Evolutionary conservation across 106 monocot genomes (phyloP).

Genomic region (Agapanthus africanus): DNA sequence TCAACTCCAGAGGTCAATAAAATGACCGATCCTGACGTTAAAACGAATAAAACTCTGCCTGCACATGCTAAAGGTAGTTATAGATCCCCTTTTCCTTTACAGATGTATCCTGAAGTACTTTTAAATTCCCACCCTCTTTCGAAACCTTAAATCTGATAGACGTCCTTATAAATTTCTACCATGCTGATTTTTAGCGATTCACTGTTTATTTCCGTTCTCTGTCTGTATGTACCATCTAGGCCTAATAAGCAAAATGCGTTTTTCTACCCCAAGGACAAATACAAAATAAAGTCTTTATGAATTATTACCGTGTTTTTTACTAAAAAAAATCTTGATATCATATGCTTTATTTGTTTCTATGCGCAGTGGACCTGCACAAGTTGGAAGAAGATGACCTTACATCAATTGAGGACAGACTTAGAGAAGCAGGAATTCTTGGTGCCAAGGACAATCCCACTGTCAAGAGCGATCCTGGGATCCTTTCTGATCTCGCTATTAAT

Average conservation of each 20-base stretch:
- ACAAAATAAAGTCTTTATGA: too few species aligned
- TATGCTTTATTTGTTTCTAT: neutral
- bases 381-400: slow-evolving; percentile 41
- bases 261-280: too few species aligned
- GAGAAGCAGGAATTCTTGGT: slow-evolving; percentile 49
- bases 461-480: slow-evolving; percentile 2
- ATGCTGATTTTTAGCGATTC: neutral
- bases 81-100: neutral
- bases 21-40: slow-evolving; percentile 12
- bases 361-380: slow-evolving; percentile 33
- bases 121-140: neutral
- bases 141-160: too few species aligned
- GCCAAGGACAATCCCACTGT: slow-evolving; percentile 14
- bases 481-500: slow-evolving; percentile 7
- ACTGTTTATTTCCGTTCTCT: neutral
- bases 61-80: slow-evolving; percentile 34
- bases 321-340: neutral
- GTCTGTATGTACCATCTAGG: neutral
- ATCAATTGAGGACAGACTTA: slow-evolving; percentile 67
- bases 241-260: neutral
- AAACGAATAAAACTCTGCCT: slow-evolving; percentile 11
- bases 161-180: neutral
- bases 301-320: neutral
- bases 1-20: slow-evolving; percentile 14
- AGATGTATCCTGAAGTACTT: neutral